Base-by-base conservation (phyloP, 495 filamentous ascomycete species). In the Poronia punctata region DNA sequence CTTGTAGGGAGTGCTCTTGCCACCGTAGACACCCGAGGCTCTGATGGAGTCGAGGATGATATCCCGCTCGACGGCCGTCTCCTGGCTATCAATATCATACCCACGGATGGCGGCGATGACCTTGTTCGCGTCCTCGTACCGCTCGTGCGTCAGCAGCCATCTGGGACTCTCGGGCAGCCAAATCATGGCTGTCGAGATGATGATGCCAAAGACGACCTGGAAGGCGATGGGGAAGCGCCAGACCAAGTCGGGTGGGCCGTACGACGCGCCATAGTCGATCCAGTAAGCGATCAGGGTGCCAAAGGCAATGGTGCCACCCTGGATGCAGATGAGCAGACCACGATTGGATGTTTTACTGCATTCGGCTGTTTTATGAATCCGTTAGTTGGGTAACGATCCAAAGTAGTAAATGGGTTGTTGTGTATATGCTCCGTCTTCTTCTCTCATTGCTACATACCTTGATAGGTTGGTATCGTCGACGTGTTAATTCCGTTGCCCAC, bases 151-250 rank as follows among this genome's bases (percentile, higher is more conserved):
- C 12, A 88, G 68, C 8, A 89, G 67, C 72, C 82, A 89, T 36
- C 85, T 75, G 12, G 85, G 85, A 0, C 83, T 87, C 54, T 89
- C 85, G 0, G 84, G 85, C 3, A 88, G 64, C 62, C 71, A 82
- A 14, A 53, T 62, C 73, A 85, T 85, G 23, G 74, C 71, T 24
- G 75, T 43, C 39, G 74, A 68, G 46, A 88, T 75, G 52, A 84
- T 62, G 5, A 87, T 15, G 30, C 78, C 82, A 48, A 88, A 88
- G 30, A 87, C 40, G 38, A 85, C 68, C 67, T 89, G 85, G 73
- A 90, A 87, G 9, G 81, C 82, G 43, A 89, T 87, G 12, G 85
- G 85, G 66, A 88, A 85, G 14, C 85, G 74, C 85, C 85, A 89
- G 12, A 75, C 72, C 5, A 86, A 62, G 48, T 79, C 72, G 6